Evolutionary conservation across 495 filamentous ascomycete genomes (phyloP).

Genomic region (Neurospora hispaniola): DNA sequence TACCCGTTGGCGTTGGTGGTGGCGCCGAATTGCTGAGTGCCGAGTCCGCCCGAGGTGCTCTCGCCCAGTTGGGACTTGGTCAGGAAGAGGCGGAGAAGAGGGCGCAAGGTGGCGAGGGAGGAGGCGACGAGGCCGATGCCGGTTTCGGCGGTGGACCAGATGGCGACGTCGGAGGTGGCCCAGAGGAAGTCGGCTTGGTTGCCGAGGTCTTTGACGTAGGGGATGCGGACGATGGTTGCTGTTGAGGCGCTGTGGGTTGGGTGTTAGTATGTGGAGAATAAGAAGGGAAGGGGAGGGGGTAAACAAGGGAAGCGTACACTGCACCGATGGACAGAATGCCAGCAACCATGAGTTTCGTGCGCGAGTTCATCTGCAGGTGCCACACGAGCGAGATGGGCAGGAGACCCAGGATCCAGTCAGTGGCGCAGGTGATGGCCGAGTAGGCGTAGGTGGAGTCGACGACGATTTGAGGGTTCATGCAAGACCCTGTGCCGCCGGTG

Average conservation of each 20-base stretch:
- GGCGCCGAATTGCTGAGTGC: not conserved
- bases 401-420: conserved; percentile 24
- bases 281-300: not conserved
- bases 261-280: not conserved
- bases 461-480: conserved; percentile 13
- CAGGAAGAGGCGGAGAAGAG: conserved; percentile 1
- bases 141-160: conserved; percentile 27
- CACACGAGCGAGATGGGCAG: conserved; percentile 25
- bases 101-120: conserved; percentile 23
- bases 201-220: conserved; percentile 12
- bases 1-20: conserved; percentile 31
- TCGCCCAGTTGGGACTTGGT: not conserved
- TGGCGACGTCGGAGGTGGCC: conserved; percentile 18
- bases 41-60: not conserved
- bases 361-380: conserved; percentile 20
- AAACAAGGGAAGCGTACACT: conserved; percentile 12
- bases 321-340: conserved; percentile 14
- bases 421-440: conserved; percentile 18
- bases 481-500: conserved; percentile 8
- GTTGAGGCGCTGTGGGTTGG: conserved; percentile 15
- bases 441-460: conserved; percentile 16
- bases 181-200: conserved; percentile 22
- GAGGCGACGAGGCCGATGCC: conserved; percentile 24
- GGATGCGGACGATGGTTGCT: conserved; percentile 19
- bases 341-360: conserved; percentile 14